Evolutionary conservation across 345 rosid species (phyloP).

Genomic region (Microthlaspi erraticum): DNA sequence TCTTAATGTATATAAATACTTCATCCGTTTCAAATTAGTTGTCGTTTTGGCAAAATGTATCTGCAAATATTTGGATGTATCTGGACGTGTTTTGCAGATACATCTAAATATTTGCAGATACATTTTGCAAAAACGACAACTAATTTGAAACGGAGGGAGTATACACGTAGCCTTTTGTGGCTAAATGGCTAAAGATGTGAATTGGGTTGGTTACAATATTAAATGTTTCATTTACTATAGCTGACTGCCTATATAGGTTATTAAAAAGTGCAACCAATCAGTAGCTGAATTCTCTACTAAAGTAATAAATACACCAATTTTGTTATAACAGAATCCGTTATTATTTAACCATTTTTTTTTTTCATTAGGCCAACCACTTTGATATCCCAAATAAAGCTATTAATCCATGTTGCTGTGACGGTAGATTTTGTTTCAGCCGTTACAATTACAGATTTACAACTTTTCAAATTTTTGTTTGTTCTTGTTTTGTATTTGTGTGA

Average conservation of each 20-base stretch:
- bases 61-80: too few relatives aligned
- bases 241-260: slow-evolving; percentile 9
- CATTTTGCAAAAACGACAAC: too few relatives aligned
- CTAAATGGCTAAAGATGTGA: slow-evolving; percentile 11
- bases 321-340: slow-evolving; percentile 20
- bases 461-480: slow-evolving; percentile 2
- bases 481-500: background rate
- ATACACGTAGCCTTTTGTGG: slow-evolving; percentile 2
- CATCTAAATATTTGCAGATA: too few relatives aligned
- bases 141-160: too few relatives aligned
- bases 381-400: slow-evolving; percentile 3
- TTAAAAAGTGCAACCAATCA: slow-evolving; percentile 30
- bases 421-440: slow-evolving; percentile 12
- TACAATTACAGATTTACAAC: slow-evolving; percentile 1
- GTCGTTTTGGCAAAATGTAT: too few relatives aligned
- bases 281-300: slow-evolving; percentile 24
- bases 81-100: too few relatives aligned
- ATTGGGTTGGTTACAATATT: slow-evolving; percentile 25
- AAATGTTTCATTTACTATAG: slow-evolving; percentile 31
- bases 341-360: background rate
- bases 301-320: background rate
- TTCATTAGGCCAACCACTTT: slow-evolving; percentile 19
- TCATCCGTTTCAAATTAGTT: too few relatives aligned
- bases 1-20: slow-evolving; percentile 2
- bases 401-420: background rate